Base-by-base conservation (phyloP, 495 filamentous ascomycete species). In the Penicillium soppii region DNA sequence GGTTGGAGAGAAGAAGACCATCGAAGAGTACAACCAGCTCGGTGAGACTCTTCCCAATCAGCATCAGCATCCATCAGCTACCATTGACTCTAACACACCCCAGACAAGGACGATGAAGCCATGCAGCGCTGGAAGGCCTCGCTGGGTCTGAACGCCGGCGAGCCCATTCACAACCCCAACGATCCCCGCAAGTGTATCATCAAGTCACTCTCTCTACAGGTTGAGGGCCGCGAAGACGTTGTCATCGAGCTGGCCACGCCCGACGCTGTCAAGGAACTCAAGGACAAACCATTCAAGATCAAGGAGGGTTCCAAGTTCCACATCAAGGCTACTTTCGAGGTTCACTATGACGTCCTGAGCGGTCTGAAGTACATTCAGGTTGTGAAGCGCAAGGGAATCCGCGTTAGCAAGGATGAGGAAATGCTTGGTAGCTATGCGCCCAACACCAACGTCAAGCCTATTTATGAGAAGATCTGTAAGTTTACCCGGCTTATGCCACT, bases 51-150 rank as follows among this genome's bases (percentile, higher is more conserved):
- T 32, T 32, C 26, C 13, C 16, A 17, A 7, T 23, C 19, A 20
- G 13, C 38, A 29, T 22, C 13, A 35, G 26, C 17, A 21, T 15
- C 25, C 7, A 27, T 27, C 10, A 26, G 27, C 9, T 26, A 26
- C 38, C 9, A 37, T 13, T 43, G 23, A 29, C 21, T 32, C 49
- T 52, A 48, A 54, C 43, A 38, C 16, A 4, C 32, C 43, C 43
- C 47, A 69, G 84, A 88, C 63, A 70, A 78, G 54, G 76, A 87
- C 57, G 94, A 98, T 71, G 92, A 97, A 68, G 91, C 92, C 53
- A 84, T 98, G 63, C 86, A 92, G 69, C 88, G 92, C 55, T 98
- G 94, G 89, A 98, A 98, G 77, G 84, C 90, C 60, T 97, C 94
- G 3, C 83, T 98, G 27, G 94, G 95, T 53, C 81, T 97, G 40